Base-by-base conservation (phyloP, 2,329 filamentous ascomycete species). In the Cordyceps farinosa region DNA sequence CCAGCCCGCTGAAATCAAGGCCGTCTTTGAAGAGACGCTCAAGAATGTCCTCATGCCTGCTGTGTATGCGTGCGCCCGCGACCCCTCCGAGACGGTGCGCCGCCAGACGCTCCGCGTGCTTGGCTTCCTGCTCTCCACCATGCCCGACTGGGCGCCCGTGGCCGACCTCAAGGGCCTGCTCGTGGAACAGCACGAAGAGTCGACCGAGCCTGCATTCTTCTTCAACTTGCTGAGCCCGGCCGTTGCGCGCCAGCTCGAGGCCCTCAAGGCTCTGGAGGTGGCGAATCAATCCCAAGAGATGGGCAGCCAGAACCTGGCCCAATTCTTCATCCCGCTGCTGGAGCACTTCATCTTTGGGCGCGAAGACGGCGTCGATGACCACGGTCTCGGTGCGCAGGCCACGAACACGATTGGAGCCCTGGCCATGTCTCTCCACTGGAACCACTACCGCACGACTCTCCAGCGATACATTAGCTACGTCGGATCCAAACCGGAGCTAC, bases 331-430 rank as follows among this genome's bases (percentile, higher is more conserved):
- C 47, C 96, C 95, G 0, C 81, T 99, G 27, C 82, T 98, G 10
- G 95, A 99, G 72, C 93, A 97, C 72, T 98, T 97, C 71, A 89
- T 97, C 30, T 94, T 97, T 71, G 90, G 92, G 64, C 87, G 90
- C 65, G 86, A 85, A 5, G 90, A 92, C 54, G 81, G 83, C 9
- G 80, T 74, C 29, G 92, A 97, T 72, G 92, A 92, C 42, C 90
- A 96, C 68, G 94, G 92, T 56, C 81, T 98, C 60, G 88, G 92
- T 56, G 92, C 92, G 17, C 92, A 97, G 74, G 88, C 94, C 5
- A 89, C 92, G n/a, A 85, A 83, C 10, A 90, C 92, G 0, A 89
- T 99, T 64, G 89, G 90, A 2, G 82, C 84, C 32, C 76, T 99
- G 62, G 87, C 90, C 5, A 82, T 85, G 65, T 91, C 87, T 65